Conservation (phyloP, 331 rosid species). For the Phaseolus coccineus region DNA sequence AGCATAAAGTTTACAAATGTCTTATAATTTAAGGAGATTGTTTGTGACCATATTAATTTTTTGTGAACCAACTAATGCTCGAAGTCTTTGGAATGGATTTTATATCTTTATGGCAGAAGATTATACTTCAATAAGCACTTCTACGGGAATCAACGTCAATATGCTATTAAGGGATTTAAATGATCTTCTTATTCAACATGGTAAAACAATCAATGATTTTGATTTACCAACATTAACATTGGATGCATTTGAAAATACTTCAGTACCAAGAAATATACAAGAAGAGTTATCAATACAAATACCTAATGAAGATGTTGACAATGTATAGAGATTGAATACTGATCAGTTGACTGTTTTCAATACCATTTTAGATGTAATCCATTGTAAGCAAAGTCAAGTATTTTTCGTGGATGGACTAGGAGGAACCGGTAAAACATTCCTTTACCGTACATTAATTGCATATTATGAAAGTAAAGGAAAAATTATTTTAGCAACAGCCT, state of each 20-base stretch:
- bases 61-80: background rate
- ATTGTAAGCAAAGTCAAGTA: background rate
- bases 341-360: background rate
- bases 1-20: background rate
- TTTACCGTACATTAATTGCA: too few species aligned
- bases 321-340: too few species aligned
- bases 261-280: too few species aligned
- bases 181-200: background rate
- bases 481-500: too few species aligned
- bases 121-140: background rate
- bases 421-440: too few species aligned
- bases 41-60: background rate
- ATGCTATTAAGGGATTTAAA: background rate
- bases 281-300: too few species aligned
- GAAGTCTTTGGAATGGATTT: background rate
- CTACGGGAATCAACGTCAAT: background rate
- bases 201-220: background rate
- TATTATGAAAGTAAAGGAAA: too few species aligned
- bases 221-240: background rate
- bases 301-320: too few species aligned
- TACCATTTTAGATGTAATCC: too few species aligned
- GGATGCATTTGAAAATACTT: too few species aligned
- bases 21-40: background rate
- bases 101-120: background rate
- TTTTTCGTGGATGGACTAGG: too few species aligned